Percentiles rank a stretch among this genome's conserved stretches.
Conservation (phyloP, 2,329 filamentous ascomycete genomes). For the Curvularia verruculosa region DNA sequence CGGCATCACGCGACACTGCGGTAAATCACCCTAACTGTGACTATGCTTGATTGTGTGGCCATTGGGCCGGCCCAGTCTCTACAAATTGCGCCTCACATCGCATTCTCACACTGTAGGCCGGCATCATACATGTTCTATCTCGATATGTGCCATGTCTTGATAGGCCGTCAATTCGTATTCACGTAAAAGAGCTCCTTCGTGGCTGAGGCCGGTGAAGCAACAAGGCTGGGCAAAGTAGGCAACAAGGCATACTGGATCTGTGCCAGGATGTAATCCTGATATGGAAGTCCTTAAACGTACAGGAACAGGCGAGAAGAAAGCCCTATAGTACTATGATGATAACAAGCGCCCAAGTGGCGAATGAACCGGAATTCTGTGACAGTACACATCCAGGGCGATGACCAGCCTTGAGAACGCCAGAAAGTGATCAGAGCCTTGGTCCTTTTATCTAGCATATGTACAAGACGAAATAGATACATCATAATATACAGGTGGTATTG, state of each 20-base stretch:
- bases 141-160: too few relatives aligned
- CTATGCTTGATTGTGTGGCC: not conserved
- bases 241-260: not conserved
- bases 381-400: slow-evolving; percentile 10
- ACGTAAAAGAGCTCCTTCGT: too few relatives aligned
- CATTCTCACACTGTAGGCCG: too few relatives aligned
- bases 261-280: not conserved
- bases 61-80: too few relatives aligned
- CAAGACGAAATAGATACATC: not conserved
- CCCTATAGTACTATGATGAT: not conserved
- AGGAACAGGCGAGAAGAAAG: not conserved
- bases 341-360: not conserved
- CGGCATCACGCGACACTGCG: not conserved
- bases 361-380: not conserved
- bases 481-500: slow-evolving; percentile 3
- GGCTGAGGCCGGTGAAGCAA: not conserved
- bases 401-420: slow-evolving; percentile 11
- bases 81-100: too few relatives aligned
- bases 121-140: too few relatives aligned
- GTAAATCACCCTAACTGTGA: not conserved
- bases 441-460: not conserved
- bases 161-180: too few relatives aligned
- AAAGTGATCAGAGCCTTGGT: slow-evolving; percentile 4
- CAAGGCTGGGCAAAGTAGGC: not conserved
- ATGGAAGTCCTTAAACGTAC: not conserved